phyloP scores from a whole-genome alignment of 192 early-diverging fungal species.

The Allomyces macrogynus region DNA sequence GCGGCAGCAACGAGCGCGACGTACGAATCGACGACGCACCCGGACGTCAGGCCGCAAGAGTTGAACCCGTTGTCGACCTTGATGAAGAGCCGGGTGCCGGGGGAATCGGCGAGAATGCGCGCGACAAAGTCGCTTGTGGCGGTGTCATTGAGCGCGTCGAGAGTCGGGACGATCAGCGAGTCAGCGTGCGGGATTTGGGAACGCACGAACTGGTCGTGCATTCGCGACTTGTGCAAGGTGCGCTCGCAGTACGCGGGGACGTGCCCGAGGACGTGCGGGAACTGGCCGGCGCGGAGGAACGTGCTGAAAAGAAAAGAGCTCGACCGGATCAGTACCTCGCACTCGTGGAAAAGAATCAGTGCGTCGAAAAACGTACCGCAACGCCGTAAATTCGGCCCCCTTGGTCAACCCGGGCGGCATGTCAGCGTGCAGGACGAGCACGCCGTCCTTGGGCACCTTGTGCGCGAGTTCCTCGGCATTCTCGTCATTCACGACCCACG shows the following conservation, averaged over 20 bases:
- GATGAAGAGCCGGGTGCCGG: background rate
- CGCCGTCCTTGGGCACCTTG: background rate
- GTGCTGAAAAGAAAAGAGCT: background rate
- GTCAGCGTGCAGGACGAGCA: background rate
- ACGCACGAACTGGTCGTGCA: background rate
- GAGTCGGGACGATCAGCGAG: background rate
- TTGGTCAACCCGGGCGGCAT: background rate
- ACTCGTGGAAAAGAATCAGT: too few relatives aligned
- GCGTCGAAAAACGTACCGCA: background rate
- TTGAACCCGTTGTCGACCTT: background rate
- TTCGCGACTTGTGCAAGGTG: background rate
- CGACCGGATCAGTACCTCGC: background rate
- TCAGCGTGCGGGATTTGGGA: background rate
- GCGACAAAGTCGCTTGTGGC: background rate
- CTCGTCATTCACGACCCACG: background rate
- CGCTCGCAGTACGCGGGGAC: background rate
- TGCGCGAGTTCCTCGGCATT: background rate
- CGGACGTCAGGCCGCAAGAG: background rate
- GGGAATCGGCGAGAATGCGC: background rate
- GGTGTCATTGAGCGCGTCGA: background rate
- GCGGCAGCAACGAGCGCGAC: background rate
- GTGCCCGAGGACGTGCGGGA: background rate
- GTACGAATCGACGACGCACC: background rate
- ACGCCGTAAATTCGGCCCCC: background rate
- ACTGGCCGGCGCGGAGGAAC: background rate